Evolutionary conservation across 2,329 filamentous ascomycete species (phyloP), one percentile per base, ranked within the genome.

Genomic region (Colletotrichum liaoningense): DNA sequence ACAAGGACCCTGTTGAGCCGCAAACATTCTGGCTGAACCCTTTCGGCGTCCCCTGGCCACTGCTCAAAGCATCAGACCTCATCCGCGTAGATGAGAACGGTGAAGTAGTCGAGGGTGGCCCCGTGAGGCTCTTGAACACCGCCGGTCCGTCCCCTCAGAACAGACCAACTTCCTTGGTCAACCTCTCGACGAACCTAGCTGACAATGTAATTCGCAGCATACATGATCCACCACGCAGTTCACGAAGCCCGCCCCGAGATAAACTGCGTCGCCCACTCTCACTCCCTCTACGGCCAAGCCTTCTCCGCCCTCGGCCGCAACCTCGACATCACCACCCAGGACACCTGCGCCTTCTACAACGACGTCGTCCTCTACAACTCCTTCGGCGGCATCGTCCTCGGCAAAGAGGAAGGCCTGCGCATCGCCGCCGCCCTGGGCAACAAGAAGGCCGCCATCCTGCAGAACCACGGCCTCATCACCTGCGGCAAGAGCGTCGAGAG

Each of bases 1-100:
- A 35, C 11, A 42, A 73, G 70, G 79, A 92, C 74, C 91, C 91
- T 0, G 87, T 93, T 12, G 88, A 92, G 58, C 88, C 89, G 0
- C 81, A 83, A 2, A 90, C 87, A 0, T 92, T 93, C 82, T 93
- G 91, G 91, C 89, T 93, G 5, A 93, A 93, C 76, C 91, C 91
- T 0, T 91, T 93, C 69, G 90, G 90, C 11, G 86, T 90, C 1
- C 86, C 89, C 3, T 93, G 92, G 81, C 88, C 88, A 9, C 83
- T 90, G 67, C 88, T 93, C 56, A 92, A 89, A 69, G 86, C 87
- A 0, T 91, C 89, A 0, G 91, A 94, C 75, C 85, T 94, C n/a
- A 93, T 94, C 67, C 89, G 88, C 19, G 91, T 94, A 1, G 86
- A 92, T 76, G 85, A 90, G 63, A 79, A 87, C 0, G 92, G 92